Base-by-base conservation (phyloP, 192 early-diverging fungal genomes). In the Dispira simplex region DNA sequence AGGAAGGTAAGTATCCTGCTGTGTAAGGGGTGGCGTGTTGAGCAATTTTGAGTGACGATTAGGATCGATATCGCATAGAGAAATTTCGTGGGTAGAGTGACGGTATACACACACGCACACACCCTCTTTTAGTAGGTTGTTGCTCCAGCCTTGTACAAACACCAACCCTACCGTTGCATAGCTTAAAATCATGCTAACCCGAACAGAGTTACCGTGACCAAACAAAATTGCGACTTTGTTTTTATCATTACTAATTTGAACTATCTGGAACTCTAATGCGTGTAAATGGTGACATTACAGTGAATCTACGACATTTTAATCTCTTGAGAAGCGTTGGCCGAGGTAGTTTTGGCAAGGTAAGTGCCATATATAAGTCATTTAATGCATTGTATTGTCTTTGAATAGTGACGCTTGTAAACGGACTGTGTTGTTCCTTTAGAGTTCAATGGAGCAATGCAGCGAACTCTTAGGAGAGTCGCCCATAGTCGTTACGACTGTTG, bases 311-410 rank as follows among this genome's bases (percentile, higher is more conserved):
- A 53, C 91, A 98, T 70, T 98, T 98, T 70, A 83, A 89, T 63
- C 81, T 98, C 45, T 73, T 95, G 44, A 81, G 92, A 32, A 85
- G 85, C 9, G 90, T 98, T 44, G 95, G 95, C 8, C 91, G 92
- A 65, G 95, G 95, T 1, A 91, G 93, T 5, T 97, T 98, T 71
- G 95, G 95, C 62, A 98, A 95, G 79, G 91, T 88, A 65, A 49
- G 62, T 14, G 14, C 55, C 13, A 43, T 26, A n/a, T 46, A 13
- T n/a, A 45, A 23, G 16, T 11, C n/a, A 51, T 3, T 18, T 20
- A 20, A 8, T 21, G 48, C 45, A 10, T 44, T 65, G 52, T 23
- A 39, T 47, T 16, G 6, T 4, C 32, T 39, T 39, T 39, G n/a
- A n/a, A n/a, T 39, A 39, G 3, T 39, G 32, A 39, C 1, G 32